phyloP scores from a whole-genome alignment of 2,329 filamentous ascomycete genomes.

The Pseudogymnoascus sp. region DNA sequence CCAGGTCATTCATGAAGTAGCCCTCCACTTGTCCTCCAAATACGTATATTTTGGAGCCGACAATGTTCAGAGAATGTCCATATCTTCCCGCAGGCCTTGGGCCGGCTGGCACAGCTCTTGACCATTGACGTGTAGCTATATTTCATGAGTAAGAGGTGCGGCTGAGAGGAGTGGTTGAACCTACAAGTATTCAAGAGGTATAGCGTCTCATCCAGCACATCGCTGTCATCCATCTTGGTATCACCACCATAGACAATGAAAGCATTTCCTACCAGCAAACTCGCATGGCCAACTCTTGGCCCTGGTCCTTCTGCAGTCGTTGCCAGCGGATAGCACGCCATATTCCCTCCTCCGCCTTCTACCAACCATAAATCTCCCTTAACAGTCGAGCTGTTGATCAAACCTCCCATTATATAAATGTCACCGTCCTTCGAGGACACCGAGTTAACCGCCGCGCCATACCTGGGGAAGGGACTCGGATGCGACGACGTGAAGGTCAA shows the following conservation, averaged over 20 bases:
- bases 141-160: constrained; percentile 32
- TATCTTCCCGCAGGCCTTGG: constrained; percentile 83
- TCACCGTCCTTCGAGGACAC: constrained; percentile 92
- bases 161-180: constrained; percentile 31
- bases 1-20: constrained; percentile 94
- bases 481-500: constrained; percentile 77
- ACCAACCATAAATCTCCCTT: constrained; percentile 98
- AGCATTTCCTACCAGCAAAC: constrained; percentile 90
- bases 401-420: constrained; percentile 93
- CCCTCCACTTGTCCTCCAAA: constrained; percentile 97
- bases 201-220: constrained; percentile 86
- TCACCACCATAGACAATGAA: constrained; percentile 99
- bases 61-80: constrained; percentile 90
- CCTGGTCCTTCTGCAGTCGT: constrained; percentile 92
- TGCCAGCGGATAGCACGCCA: constrained; percentile 84
- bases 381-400: constrained; percentile 90
- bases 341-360: constrained; percentile 73
- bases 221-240: constrained; percentile 90
- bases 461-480: constrained; percentile 85
- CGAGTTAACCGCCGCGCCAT: constrained; percentile 92
- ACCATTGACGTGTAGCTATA: constrained; percentile 92
- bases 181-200: constrained; percentile 96
- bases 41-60: constrained; percentile 94
- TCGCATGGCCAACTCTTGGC: constrained; percentile 87
- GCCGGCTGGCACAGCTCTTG: constrained; percentile 79